These are phyloP conservation scores for Bryum argenteum DNA, from an alignment of 225 moss, liverwort and hornwort species.

Conservation along the genomic window DNA sequence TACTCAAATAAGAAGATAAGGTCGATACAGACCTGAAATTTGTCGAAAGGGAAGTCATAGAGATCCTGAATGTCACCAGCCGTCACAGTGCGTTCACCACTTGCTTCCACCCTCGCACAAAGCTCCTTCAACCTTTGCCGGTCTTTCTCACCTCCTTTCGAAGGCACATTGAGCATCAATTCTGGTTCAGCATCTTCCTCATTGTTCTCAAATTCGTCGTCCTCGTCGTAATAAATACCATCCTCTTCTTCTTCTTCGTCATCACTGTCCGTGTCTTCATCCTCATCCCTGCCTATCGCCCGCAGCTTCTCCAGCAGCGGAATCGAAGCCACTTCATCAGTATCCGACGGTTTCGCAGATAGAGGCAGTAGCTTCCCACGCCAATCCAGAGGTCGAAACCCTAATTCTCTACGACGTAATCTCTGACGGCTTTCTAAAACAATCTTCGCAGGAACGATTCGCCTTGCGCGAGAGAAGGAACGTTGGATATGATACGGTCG, in stretches of 20 bases:
- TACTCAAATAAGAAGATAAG: conserved; percentile 12
- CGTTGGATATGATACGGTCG: conserved; percentile 25
- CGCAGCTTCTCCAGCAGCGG: conserved; percentile 34
- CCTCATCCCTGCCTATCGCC: conserved; percentile 46
- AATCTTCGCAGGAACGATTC: conserved; percentile 13
- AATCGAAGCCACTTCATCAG: conserved; percentile 36
- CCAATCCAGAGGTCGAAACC: conserved; percentile 32
- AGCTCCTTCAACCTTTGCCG: conserved; percentile 60
- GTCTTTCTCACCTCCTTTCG: conserved; percentile 33
- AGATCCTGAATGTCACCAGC: conserved; percentile 61
- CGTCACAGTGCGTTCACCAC: conserved; percentile 66
- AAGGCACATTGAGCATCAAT: conserved; percentile 25
- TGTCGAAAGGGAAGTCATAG: conserved; percentile 77
- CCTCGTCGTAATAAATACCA: conserved; percentile 43
- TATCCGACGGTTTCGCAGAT: conserved; percentile 27
- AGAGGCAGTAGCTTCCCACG: conserved; percentile 7
- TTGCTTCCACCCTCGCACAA: conserved; percentile 70
- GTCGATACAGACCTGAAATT: conserved; percentile 56
- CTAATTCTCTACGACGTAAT: conserved; percentile 29
- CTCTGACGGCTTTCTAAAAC: conserved; percentile 6
- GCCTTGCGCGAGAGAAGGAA: conserved; percentile 16
- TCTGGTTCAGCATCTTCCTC: conserved; percentile 59
- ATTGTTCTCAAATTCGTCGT: conserved; percentile 57
- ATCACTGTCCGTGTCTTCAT: conserved; percentile 52
- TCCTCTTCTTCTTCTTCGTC: conserved; percentile 46